Conservation (phyloP, 1,284 basidiomycete genomes). For the Naganishia sp. region DNA sequence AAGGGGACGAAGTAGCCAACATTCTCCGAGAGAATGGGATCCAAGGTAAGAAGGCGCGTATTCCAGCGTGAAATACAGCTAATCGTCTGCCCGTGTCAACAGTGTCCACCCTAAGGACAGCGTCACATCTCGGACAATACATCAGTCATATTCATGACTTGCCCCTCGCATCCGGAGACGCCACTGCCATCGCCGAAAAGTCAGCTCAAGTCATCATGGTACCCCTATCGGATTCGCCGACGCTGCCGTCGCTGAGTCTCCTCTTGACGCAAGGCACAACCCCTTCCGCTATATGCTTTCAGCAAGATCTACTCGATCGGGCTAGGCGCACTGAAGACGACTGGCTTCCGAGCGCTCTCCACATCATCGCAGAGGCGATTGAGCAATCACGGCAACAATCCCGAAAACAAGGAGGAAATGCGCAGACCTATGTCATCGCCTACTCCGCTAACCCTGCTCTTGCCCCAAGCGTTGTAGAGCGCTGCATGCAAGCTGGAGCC, state of each 20-base stretch:
- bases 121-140: constrained; percentile 28
- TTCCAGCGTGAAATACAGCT: constrained; percentile 18
- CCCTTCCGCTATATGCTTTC: constrained; percentile 52
- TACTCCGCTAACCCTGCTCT: constrained; percentile 50
- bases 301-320: constrained; percentile 51
- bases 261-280: constrained; percentile 49
- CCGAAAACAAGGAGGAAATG: not conserved
- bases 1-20: constrained; percentile 51
- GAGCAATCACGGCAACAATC: constrained; percentile 36
- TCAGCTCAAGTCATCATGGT: constrained; percentile 47
- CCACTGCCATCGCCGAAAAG: constrained; percentile 22
- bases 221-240: constrained; percentile 49
- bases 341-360: constrained; percentile 47
- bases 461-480: constrained; percentile 40
- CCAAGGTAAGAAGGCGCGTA: constrained; percentile 44
- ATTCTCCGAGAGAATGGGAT: constrained; percentile 46
- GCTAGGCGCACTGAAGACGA: constrained; percentile 48
- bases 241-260: constrained; percentile 48
- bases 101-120: constrained; percentile 29
- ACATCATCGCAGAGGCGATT: constrained; percentile 41
- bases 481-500: constrained; percentile 47
- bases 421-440: constrained; percentile 42
- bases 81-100: not conserved
- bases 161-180: constrained; percentile 36
- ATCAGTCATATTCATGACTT: constrained; percentile 39